Percentiles rank a stretch among this genome's conserved stretches.
These are phyloP conservation scores for Colletotrichum liaoningense DNA, from an alignment of 2,329 filamentous ascomycete species.

Conservation along the genomic window DNA sequence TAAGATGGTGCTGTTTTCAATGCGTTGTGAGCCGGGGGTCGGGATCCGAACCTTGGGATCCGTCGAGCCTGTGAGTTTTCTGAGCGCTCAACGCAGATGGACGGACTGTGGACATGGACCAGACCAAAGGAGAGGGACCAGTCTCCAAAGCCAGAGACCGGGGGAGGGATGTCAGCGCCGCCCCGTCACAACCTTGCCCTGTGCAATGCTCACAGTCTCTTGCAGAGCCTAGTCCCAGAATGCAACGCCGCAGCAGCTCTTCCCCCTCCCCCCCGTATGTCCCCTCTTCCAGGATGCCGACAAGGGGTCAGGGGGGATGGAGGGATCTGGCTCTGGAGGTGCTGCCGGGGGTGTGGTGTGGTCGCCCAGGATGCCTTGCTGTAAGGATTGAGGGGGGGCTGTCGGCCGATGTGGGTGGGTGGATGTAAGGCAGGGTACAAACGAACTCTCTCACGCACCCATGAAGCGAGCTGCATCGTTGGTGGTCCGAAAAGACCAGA, in stretches of 20 bases:
- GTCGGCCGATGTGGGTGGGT: conserved; percentile 23
- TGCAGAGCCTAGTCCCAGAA: conserved; percentile 32
- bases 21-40: conserved; percentile 24
- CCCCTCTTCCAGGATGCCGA: conserved; percentile 32
- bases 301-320: conserved; percentile 19
- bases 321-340: conserved; percentile 29
- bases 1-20: conserved; percentile 33
- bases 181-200: conserved; percentile 23
- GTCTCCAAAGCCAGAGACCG: conserved; percentile 1
- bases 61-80: conserved; percentile 17
- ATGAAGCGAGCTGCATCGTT: conserved; percentile 9
- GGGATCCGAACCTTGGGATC: conserved; percentile 32
- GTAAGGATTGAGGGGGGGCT: conserved; percentile 21
- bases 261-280: conserved; percentile 12
- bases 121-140: conserved; percentile 6
- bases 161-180: conserved; percentile 15
- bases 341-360: conserved; percentile 12
- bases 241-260: conserved; percentile 28
- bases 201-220: conserved; percentile 5
- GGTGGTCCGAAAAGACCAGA: background rate
- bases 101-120: background rate
- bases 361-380: conserved; percentile 20
- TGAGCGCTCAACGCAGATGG: conserved; percentile 1
- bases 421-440: background rate
- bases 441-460: conserved; percentile 10